Evolutionary conservation across 176 grass and related monocot genomes (phyloP).

Genomic region (Triticum timopheevii): DNA sequence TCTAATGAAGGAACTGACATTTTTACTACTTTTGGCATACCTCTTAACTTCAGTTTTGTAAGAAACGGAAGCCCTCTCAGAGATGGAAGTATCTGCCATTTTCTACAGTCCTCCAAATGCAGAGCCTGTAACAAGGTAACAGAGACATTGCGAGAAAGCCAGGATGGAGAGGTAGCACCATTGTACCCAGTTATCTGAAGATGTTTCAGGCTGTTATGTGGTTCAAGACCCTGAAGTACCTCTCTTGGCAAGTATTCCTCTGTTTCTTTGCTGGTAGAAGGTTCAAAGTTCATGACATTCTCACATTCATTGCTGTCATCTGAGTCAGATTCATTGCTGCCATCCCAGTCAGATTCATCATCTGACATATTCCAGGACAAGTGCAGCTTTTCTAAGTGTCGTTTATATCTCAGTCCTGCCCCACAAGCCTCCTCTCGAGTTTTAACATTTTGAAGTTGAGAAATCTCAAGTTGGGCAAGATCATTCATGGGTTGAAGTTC

Average conservation of each 20-base stretch:
- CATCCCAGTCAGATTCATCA: no score
- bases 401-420: background rate
- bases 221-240: background rate
- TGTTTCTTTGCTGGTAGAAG: no score
- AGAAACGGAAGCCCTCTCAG: rapidly evolving
- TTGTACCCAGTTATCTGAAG: background rate
- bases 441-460: background rate
- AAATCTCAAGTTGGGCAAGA: background rate
- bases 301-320: no score
- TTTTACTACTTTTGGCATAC: background rate
- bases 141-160: background rate
- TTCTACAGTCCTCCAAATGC: rapidly evolving
- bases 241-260: no score
- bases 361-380: slow-evolving; percentile 18
- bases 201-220: background rate
- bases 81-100: background rate
- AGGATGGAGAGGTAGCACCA: background rate
- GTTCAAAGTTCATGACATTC: background rate
- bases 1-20: rapidly evolving
- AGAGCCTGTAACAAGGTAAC: background rate
- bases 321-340: no score
- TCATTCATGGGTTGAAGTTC: background rate
- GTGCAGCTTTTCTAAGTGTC: background rate
- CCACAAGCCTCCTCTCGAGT: background rate
- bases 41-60: no score